These are phyloP conservation scores for Davidsoniella australis DNA, from an alignment of 2,329 filamentous ascomycete species.

Conservation along the genomic window DNA sequence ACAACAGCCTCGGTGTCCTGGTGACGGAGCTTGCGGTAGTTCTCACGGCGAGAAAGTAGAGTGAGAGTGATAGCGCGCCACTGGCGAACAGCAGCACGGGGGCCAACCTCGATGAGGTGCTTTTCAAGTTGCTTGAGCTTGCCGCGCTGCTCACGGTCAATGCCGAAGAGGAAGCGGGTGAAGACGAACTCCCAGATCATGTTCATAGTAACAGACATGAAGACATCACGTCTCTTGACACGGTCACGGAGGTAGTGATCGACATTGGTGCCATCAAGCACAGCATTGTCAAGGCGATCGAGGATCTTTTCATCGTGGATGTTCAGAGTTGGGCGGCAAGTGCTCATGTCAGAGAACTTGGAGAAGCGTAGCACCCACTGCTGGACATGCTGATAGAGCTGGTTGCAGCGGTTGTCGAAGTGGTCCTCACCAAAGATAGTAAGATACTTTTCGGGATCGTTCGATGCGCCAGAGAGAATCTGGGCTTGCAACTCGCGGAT, in stretches of 20 bases:
- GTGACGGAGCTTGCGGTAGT: slow-evolving; percentile 69
- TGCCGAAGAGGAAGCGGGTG: slow-evolving; percentile 91
- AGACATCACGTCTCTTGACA: slow-evolving; percentile 75
- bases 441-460: slow-evolving; percentile 49
- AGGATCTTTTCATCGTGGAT: slow-evolving; percentile 86
- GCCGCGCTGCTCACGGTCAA: slow-evolving; percentile 94
- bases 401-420: slow-evolving; percentile 85
- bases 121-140: slow-evolving; percentile 96
- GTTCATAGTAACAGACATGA: slow-evolving; percentile 97
- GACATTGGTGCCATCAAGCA: slow-evolving; percentile 87
- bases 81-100: slow-evolving; percentile 74
- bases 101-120: slow-evolving; percentile 73
- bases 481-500: slow-evolving; percentile 35
- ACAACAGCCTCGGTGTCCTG: slow-evolving; percentile 93
- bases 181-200: slow-evolving; percentile 99
- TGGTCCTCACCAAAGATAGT: slow-evolving; percentile 77
- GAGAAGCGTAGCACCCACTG: slow-evolving; percentile 97
- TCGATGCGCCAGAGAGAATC: slow-evolving; percentile 28
- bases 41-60: slow-evolving; percentile 60
- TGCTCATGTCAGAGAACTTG: slow-evolving; percentile 85
- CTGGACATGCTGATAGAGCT: slow-evolving; percentile 87
- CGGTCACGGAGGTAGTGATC: slow-evolving; percentile 77
- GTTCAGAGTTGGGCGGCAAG: slow-evolving; percentile 67
- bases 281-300: slow-evolving; percentile 81
- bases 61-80: slow-evolving; percentile 95